phyloP scores from a whole-genome alignment of 2,329 filamentous ascomycete genomes.

The Aspergillus neoniger region DNA sequence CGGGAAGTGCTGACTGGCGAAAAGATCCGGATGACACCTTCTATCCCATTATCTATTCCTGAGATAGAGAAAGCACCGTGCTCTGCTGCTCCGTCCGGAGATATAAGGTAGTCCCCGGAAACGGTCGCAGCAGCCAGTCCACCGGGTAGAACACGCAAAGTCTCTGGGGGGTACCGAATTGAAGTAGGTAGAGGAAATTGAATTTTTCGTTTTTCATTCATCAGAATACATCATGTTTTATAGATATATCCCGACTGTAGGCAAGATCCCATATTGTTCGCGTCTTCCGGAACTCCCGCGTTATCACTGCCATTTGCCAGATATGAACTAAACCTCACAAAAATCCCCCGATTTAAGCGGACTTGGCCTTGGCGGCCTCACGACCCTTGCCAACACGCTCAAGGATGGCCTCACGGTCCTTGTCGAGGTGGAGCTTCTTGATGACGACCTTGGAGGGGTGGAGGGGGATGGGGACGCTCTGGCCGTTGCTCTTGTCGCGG shows the following conservation, averaged over 20 bases:
- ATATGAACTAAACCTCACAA: constrained; percentile 66
- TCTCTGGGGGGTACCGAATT: no score
- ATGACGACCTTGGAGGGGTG: constrained; percentile 97
- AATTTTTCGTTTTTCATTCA: constrained; percentile 68
- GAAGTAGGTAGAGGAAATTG: constrained; percentile 60
- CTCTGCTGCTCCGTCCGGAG: no score
- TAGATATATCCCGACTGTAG: constrained; percentile 29
- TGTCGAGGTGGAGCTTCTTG: constrained; percentile 92
- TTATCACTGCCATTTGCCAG: constrained; percentile 51
- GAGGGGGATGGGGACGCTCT: constrained; percentile 91
- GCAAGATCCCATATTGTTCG: constrained; percentile 26
- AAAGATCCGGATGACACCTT: no score
- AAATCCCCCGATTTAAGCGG: constrained; percentile 53
- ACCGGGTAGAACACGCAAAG: no score
- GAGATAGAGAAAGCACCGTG: no score
- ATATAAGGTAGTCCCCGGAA: no score
- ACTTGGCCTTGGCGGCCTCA: constrained; percentile 58
- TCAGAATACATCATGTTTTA: constrained; percentile 30
- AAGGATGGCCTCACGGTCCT: constrained; percentile 53
- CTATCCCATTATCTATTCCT: no score
- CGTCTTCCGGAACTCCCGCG: constrained; percentile 29
- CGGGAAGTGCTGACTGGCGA: no score
- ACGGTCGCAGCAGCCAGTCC: no score
- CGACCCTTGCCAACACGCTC: constrained; percentile 51
- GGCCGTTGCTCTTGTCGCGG: constrained; percentile 96